Evolutionary conservation across 2,329 filamentous ascomycete species (phyloP), one percentile per base, ranked within the genome.

Genomic region (Penicillium sp.): DNA sequence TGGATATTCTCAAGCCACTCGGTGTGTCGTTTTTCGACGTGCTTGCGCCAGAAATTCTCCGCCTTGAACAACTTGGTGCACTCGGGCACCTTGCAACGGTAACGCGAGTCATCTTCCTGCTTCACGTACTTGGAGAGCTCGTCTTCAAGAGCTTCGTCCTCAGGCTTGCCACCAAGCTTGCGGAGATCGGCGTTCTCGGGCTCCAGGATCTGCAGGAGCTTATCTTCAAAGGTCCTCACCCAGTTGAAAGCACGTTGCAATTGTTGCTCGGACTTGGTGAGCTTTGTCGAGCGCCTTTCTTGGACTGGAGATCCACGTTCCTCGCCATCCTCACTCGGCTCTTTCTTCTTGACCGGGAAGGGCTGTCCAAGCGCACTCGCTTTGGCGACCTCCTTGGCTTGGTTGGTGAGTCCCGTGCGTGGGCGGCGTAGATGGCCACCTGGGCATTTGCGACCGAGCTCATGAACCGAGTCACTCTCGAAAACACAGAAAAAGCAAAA

Each of bases 401-500:
- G 75, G 9, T 79, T 83, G 3, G 84, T 92, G 22, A 96, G 74
- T 23, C 87, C 94, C 55, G 84, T 84, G 40, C 89, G 78, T 26
- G 92, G 92, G 32, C 92, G 82, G 46, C 92, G 86, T 45, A 98
- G 79, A 71, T 98, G 92, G n/a, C 92, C 92, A 28, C 92, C 92
- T 16, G 92, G 88, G 55, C 92, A 98, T 67, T 98, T 96, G 42
- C 92, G 81, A 27, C 86, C 89, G 50, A 98, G 73, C 67, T 98
- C 92, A 57, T 98, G 92, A 14, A 96, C 82, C 0, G 90, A 96
- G 64, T 98, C 92, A 58, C 88, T 92, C 67, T 98, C 92, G 52
- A 98, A 96, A 4, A 98, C 93, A 62, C 92, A 98, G 71, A 96
- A 98, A 73, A 98, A 95, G 71, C 92, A 98, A 69, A 98, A 96